Evolutionary conservation across 2,329 filamentous ascomycete genomes (phyloP).

Genomic region (Colletotrichum simmondsii): DNA sequence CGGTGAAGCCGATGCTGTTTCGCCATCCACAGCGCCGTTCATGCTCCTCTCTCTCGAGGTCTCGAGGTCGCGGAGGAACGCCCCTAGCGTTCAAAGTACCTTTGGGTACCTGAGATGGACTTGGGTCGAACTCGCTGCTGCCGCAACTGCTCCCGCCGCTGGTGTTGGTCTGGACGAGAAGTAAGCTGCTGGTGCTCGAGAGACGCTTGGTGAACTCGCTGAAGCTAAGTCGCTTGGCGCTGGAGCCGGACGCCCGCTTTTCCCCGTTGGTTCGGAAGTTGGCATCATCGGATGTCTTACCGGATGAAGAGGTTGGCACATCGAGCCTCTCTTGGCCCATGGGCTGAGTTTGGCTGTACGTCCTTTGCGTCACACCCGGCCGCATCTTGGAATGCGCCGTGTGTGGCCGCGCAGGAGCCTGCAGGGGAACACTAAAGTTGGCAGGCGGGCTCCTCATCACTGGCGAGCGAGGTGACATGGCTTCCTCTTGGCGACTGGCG

Average conservation of each 20-base stretch:
- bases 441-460: conserved; percentile 39
- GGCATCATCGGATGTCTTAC: conserved; percentile 47
- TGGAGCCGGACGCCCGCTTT: conserved; percentile 64
- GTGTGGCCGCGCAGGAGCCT: conserved; percentile 56
- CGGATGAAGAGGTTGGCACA: conserved; percentile 36
- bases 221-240: conserved; percentile 69
- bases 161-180: conserved; percentile 68
- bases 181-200: conserved; percentile 69
- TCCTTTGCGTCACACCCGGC: conserved; percentile 55
- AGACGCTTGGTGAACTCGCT: conserved; percentile 70
- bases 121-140: conserved; percentile 57
- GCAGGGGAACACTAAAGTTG: conserved; percentile 34
- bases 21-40: conserved; percentile 66
- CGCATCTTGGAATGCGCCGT: conserved; percentile 63
- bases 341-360: conserved; percentile 61
- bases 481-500: conserved; percentile 52
- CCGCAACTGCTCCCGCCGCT: conserved; percentile 59
- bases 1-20: conserved; percentile 64
- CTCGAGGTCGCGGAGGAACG: conserved; percentile 44
- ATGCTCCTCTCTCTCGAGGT: conserved; percentile 47
- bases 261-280: conserved; percentile 47
- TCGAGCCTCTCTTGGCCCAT: conserved; percentile 39
- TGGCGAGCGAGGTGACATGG: conserved; percentile 47
- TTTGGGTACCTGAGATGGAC: conserved; percentile 47
- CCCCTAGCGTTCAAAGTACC: conserved; percentile 44